A percentile compares a stretch with the other conserved stretches of the same genome.
These are phyloP conservation scores for Gaeumannomyces tritici DNA, from an alignment of 2,329 filamentous ascomycete species.

Conservation along the genomic window DNA sequence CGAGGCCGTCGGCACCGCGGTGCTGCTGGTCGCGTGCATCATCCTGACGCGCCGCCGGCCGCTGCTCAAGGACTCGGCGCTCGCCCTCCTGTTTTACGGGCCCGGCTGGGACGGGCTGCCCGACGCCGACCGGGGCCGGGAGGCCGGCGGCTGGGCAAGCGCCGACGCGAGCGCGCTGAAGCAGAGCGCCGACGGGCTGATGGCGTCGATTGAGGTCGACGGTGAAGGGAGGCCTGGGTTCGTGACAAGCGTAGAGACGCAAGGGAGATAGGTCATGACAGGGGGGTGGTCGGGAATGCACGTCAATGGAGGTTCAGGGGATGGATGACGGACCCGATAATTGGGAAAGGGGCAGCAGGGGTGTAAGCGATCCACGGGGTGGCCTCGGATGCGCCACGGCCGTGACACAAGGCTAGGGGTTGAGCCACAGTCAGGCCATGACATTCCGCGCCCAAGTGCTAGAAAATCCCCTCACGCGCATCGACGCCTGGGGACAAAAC, in stretches of 20 bases:
- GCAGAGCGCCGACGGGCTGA: not conserved
- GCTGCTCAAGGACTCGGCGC: conserved; percentile 4
- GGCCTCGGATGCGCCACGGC: too few species aligned
- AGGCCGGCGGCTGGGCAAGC: not conserved
- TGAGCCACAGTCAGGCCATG: too few species aligned
- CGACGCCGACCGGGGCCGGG: not conserved
- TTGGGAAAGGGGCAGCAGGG: not conserved
- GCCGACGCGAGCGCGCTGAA: not conserved
- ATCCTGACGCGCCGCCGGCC: not conserved
- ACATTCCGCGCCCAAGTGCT: too few species aligned
- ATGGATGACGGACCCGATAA: not conserved
- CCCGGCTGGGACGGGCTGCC: not conserved
- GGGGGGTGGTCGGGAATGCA: too few species aligned
- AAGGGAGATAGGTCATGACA: not conserved
- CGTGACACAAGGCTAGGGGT: too few species aligned
- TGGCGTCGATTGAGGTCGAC: not conserved
- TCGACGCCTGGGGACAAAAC: too few species aligned
- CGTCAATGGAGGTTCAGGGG: too few species aligned
- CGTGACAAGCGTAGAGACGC: not conserved
- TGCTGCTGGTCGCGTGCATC: conserved; percentile 13
- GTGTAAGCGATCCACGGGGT: too few species aligned
- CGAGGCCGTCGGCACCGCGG: conserved; percentile 10
- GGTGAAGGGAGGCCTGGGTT: not conserved
- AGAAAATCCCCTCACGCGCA: not conserved
- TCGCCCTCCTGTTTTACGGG: conserved; percentile 1